Evolutionary conservation across 2,329 filamentous ascomycete genomes (phyloP), one percentile per base, ranked within the genome.

Genomic region (Fusarium sp.): DNA sequence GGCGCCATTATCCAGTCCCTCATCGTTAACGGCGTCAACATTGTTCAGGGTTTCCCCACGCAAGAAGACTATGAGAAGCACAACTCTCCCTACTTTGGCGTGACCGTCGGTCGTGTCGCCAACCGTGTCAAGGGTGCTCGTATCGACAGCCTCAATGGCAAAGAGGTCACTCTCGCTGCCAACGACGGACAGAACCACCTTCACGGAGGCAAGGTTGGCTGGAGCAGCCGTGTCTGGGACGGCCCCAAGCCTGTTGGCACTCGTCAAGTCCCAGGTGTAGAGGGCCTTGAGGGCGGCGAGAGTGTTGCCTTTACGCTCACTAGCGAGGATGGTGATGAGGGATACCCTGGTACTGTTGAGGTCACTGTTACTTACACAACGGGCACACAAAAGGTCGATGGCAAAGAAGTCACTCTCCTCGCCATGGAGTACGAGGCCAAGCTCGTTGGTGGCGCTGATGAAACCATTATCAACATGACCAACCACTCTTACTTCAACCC

Each of bases 391-490:
- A 81, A 86, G 50, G 81, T 86, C 15, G 82, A 85, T 8, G 89
- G 88, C 20, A 88, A 86, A 64, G 86, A 91, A 66, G 90, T 91
- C 68, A 89, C 88, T 3, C 88, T 96, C 21, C 81, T 98, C 59
- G 90, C 90, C 58, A 92, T 97, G 49, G 96, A 98, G 79, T 98
- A 97, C 78, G 92, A 97, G 84, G 94, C 92, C 21, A 89, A 93
- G 79, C 85, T 98, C 46, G 85, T 93, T 5, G 91, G 87, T 5
- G 91, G 92, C 49, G 91, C 90, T 15, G 90, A 94, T n/a, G 95
- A 98, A 85, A 98, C 95, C 0, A 90, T 90, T 41, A 88, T 98
- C 78, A 97, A 94, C 81, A 87, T 98, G 82, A 98, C 96, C 49
- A 99, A 98, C 83, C 95, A 99, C 84, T 97, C 93, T 38, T 92